These are phyloP conservation scores for Aegilops umbellulata DNA, from an alignment of 176 grass and related monocot species.

Conservation along the genomic window DNA sequence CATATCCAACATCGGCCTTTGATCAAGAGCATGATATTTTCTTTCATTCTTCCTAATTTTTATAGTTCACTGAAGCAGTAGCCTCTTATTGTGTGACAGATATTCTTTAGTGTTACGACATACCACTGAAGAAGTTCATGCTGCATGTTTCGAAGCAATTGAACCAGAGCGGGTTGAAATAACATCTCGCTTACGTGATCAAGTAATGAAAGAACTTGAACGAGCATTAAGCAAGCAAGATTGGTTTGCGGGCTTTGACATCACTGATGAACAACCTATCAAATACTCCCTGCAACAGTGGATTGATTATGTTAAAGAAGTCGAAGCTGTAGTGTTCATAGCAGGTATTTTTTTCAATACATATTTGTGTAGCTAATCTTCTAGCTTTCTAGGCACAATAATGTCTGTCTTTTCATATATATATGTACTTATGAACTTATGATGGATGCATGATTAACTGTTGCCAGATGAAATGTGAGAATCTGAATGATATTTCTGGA, in stretches of 20 bases:
- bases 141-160: slow-evolving; percentile 74
- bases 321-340: slow-evolving; percentile 74
- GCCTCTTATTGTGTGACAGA: slow-evolving; percentile 44
- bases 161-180: slow-evolving; percentile 64
- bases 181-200: slow-evolving; percentile 68
- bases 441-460: background rate
- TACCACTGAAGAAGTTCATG: slow-evolving; percentile 87
- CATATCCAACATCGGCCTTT: background rate
- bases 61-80: slow-evolving; percentile 13
- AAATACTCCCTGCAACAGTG: slow-evolving; percentile 75
- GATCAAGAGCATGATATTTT: background rate
- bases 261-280: slow-evolving; percentile 60
- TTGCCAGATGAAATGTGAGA: background rate
- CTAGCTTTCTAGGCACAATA: background rate
- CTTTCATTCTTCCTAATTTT: background rate
- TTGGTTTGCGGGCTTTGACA: slow-evolving; percentile 90
- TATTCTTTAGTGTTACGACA: slow-evolving; percentile 89
- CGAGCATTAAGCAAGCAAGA: slow-evolving; percentile 56
- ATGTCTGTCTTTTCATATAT: background rate
- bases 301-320: slow-evolving; percentile 74
- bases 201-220: slow-evolving; percentile 68
- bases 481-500: too few relatives aligned
- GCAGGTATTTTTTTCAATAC: slow-evolving; percentile 50
- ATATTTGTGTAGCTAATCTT: background rate
- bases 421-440: background rate